Percentiles rank a stretch among this genome's conserved stretches.
These are phyloP conservation scores for Colletotrichum tabaci DNA, from an alignment of 2,329 filamentous ascomycete genomes.

Conservation along the genomic window DNA sequence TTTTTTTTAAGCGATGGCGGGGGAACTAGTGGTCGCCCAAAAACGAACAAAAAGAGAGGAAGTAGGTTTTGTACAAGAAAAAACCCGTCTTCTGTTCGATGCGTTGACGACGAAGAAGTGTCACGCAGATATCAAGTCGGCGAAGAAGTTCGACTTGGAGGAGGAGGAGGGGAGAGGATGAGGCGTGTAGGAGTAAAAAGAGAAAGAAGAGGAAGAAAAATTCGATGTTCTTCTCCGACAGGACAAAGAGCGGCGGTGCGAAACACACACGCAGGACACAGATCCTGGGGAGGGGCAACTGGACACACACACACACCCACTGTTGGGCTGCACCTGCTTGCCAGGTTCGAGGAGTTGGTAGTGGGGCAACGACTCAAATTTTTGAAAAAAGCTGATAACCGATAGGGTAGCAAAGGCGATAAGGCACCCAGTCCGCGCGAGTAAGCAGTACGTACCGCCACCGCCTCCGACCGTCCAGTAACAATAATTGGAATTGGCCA, in stretches of 20 bases:
- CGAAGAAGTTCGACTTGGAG: constrained; percentile 37
- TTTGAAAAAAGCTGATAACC: constrained; percentile 40
- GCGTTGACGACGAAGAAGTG: constrained; percentile 30
- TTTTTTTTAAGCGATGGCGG: constrained; percentile 42
- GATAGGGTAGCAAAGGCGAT: constrained; percentile 41
- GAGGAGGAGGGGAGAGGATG: constrained; percentile 5
- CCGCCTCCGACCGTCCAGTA: not conserved
- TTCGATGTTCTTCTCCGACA: constrained; percentile 21
- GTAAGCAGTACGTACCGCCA: constrained; percentile 24
- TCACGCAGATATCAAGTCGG: constrained; percentile 38
- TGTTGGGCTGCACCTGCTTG: not conserved
- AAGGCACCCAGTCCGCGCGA: constrained; percentile 22
- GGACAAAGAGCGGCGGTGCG: constrained; percentile 41
- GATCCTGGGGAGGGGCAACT: constrained; percentile 34
- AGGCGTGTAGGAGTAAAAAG: constrained; percentile 32
- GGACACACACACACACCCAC: constrained; percentile 15
- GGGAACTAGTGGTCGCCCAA: constrained; percentile 37
- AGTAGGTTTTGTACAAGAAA: constrained; percentile 9
- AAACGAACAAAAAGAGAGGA: constrained; percentile 15
- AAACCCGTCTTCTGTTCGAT: constrained; percentile 6
- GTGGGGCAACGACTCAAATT: constrained; percentile 33
- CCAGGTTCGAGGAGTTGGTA: constrained; percentile 11
- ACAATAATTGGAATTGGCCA: not conserved
- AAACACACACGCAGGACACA: constrained; percentile 23
- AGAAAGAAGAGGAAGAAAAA: constrained; percentile 34